A percentile compares a stretch with the other conserved stretches of the same genome.
Conservation (phyloP, 148 eudicot species). For the Vaccinium corymbosum region DNA sequence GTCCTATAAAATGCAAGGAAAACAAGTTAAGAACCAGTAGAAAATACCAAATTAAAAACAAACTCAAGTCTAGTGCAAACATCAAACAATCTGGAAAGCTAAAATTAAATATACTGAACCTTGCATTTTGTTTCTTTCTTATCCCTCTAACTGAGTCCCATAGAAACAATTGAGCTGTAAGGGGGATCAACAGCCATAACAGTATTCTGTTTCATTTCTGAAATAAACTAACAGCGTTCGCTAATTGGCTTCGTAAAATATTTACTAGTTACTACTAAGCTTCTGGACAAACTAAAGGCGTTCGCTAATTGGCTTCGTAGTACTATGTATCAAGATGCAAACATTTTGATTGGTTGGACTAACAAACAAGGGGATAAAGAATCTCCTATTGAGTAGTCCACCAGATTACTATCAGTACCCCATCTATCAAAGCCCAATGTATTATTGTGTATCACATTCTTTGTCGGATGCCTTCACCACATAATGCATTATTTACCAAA, state of each 20-base stretch:
- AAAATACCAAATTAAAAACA: neutral
- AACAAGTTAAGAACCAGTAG: neutral
- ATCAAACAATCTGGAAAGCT: neutral
- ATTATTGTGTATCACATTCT: neutral
- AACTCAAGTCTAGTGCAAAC: neutral
- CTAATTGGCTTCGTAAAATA: neutral
- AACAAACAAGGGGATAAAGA: neutral
- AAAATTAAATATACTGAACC: neutral
- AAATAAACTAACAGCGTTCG: neutral
- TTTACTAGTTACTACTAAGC: no score
- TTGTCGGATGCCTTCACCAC: neutral
- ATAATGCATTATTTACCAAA: neutral
- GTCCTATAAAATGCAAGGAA: neutral
- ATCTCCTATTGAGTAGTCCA: neutral
- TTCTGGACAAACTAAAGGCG: no score
- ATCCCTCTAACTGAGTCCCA: neutral
- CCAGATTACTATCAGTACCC: neutral
- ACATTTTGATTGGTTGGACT: neutral
- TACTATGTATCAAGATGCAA: neutral
- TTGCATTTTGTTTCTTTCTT: neutral
- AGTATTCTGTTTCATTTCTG: no score
- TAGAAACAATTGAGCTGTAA: neutral
- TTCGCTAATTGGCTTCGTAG: no score
- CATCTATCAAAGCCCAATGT: neutral
- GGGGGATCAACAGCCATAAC: neutral